These are phyloP conservation scores for Leishmania turanica DNA, from an alignment of 208 protist species.

Conservation along the genomic window DNA sequence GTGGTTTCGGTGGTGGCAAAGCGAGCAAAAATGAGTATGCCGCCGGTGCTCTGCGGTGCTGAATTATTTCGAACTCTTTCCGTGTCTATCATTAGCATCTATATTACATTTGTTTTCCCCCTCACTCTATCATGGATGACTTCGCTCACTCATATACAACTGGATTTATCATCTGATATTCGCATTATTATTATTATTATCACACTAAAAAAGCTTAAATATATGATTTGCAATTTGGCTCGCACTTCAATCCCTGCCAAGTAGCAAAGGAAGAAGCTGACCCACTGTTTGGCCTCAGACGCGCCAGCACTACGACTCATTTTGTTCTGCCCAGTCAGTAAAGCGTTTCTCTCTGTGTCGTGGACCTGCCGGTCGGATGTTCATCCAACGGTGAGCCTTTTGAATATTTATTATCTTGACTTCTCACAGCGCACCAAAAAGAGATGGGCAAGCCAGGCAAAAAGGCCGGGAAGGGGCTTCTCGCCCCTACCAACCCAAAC, in stretches of 20 bases:
- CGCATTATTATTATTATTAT: background rate
- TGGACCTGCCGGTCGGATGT: background rate
- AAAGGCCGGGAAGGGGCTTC: constrained; percentile 86
- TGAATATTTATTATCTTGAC: constrained; percentile 11
- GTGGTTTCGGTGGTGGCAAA: background rate
- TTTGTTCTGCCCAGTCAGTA: background rate
- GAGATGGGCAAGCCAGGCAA: constrained; percentile 92
- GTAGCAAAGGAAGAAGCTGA: background rate
- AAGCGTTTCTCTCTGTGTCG: background rate
- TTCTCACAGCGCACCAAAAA: background rate
- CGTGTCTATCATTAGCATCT: background rate
- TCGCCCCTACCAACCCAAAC: constrained; percentile 88
- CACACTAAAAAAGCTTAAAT: background rate
- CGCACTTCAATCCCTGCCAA: background rate
- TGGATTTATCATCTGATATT: background rate
- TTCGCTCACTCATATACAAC: background rate
- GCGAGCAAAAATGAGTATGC: background rate
- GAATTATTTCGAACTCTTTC: background rate
- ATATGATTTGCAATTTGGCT: background rate
- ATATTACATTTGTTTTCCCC: background rate
- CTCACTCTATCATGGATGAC: background rate
- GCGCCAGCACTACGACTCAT: background rate
- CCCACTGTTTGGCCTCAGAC: background rate
- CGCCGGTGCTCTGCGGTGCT: background rate
- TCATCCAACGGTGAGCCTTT: background rate